These are phyloP conservation scores for Hippophae rhamnoides DNA, from an alignment of 306 rosid genomes.

Conservation along the genomic window DNA sequence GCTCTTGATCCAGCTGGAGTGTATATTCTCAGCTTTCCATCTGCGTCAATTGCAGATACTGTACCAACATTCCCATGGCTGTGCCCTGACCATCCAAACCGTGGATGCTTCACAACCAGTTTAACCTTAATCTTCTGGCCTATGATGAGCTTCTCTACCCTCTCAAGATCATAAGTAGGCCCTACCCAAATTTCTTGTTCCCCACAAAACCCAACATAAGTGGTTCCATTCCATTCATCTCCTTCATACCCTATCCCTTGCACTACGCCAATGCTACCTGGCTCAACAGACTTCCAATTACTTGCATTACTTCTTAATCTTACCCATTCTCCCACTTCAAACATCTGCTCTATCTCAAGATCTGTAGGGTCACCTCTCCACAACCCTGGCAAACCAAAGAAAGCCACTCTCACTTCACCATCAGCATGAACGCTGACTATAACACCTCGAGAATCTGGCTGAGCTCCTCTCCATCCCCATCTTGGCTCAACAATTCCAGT, in stretches of 20 bases:
- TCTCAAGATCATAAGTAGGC: constrained; percentile 59
- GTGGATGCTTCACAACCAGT: constrained; percentile 56
- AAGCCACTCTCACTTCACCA: constrained; percentile 83
- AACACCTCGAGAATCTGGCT: constrained; percentile 62
- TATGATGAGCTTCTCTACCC: constrained; percentile 51
- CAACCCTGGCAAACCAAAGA: constrained; percentile 65
- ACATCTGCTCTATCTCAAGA: constrained; percentile 65
- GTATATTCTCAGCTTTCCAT: constrained; percentile 83
- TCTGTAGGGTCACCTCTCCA: constrained; percentile 98
- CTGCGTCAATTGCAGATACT: constrained; percentile 81
- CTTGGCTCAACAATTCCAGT: constrained; percentile 79
- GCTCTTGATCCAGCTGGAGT: constrained; percentile 86
- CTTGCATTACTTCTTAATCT: constrained; percentile 48
- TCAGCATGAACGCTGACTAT: constrained; percentile 82
- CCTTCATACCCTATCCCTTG: constrained; percentile 83
- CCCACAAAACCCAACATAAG: constrained; percentile 71
- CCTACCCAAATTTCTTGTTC: constrained; percentile 96
- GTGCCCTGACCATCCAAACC: constrained; percentile 97
- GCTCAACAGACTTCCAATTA: constrained; percentile 72
- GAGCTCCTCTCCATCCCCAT: constrained; percentile 98
- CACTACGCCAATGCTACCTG: constrained; percentile 83
- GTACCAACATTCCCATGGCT: constrained; percentile 63
- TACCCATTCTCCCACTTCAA: constrained; percentile 97
- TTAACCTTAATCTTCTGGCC: constrained; percentile 82
- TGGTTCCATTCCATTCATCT: constrained; percentile 66